A percentile compares a stretch with the other conserved stretches of the same genome.
phyloP scores from a whole-genome alignment of 345 rosid species.

The Syzygium aqueum region DNA sequence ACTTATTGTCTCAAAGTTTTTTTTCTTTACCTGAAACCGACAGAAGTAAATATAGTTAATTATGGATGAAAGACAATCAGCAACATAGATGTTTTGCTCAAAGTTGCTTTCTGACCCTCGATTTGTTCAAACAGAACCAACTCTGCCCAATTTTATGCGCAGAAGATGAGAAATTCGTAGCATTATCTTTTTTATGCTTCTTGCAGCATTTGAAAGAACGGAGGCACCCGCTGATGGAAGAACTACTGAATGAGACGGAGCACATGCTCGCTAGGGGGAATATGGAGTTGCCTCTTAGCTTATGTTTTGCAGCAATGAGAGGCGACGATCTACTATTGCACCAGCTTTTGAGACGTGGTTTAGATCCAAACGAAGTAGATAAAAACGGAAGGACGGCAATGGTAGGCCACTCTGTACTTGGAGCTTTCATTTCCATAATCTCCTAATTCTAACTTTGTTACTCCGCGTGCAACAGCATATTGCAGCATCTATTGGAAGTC shows the following conservation, averaged over 20 bases:
- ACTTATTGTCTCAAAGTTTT: not conserved
- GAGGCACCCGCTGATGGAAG: conserved; percentile 47
- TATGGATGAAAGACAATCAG: not conserved
- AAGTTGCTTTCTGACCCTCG: not conserved
- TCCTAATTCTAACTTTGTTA: not conserved
- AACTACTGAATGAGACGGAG: conserved; percentile 53
- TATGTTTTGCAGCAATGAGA: conserved; percentile 76
- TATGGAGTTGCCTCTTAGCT: conserved; percentile 72
- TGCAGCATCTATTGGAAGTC: conserved; percentile 67
- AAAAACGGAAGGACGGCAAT: conserved; percentile 50
- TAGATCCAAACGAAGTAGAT: conserved; percentile 62
- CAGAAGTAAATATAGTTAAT: not conserved
- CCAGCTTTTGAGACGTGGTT: conserved; percentile 60
- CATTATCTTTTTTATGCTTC: not conserved
- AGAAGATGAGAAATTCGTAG: not conserved
- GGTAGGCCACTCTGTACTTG: conserved; percentile 15
- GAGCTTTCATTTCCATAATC: not conserved
- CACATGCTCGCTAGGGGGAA: conserved; percentile 69
- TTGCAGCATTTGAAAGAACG: conserved; percentile 67
- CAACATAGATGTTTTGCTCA: not conserved
- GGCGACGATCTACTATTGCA: conserved; percentile 71
- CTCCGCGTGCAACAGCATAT: conserved; percentile 47
- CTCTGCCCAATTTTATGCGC: not conserved
- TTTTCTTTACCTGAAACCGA: not conserved
- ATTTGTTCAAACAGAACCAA: not conserved